Base-by-base conservation (phyloP, 1,139 yeast species). In the Scheffersomyces segobiensis region DNA sequence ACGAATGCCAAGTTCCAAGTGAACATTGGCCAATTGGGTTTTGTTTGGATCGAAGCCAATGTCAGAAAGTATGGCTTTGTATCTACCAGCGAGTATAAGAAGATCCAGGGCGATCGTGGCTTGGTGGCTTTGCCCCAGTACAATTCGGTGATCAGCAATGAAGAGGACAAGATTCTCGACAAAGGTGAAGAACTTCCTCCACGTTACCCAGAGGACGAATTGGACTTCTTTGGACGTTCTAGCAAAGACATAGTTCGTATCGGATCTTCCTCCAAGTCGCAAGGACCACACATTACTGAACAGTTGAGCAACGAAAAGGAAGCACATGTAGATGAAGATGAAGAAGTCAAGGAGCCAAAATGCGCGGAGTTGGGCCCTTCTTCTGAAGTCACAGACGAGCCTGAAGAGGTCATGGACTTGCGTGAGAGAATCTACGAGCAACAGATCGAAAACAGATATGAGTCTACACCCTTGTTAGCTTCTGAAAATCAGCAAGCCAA, bases 31-130 rank as follows among this genome's bases (percentile, higher is more conserved):
- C 97, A 93, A 69, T 77, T 87, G 54, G 99, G 98, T 1, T 95
- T 87, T 75, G 97, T 95, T 1, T 93, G 91, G 79, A 91, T 95
- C 59, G 98, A 95, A 72, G 98, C 98, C 6, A 93, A 95, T 71
- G 97, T 92, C 42, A 84, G 92, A 66, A 93, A 93, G 71, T 91
- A 96, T 81, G 97, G 97, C 3, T 89, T 95, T 65, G 97, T 97
- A 32, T 81, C 86, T 18, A 78, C 81, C 18, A 89, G 90, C 53
- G 82, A 78, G 59, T 74, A 69, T 59, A 72, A 79, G 39, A 80
- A 76, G 57, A 66, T 79, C 18, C 69, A 74, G 60, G 79, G 84
- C 56, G 77, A 83, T 62, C 62, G 84, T 66, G 76, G 91, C 0
- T 66, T 77, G 55, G 77, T 81, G 3, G 63, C 81, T 3, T 71